These are phyloP conservation scores for Metschnikowia colocasiae DNA, from an alignment of 805 yeast species.

Conservation along the genomic window DNA sequence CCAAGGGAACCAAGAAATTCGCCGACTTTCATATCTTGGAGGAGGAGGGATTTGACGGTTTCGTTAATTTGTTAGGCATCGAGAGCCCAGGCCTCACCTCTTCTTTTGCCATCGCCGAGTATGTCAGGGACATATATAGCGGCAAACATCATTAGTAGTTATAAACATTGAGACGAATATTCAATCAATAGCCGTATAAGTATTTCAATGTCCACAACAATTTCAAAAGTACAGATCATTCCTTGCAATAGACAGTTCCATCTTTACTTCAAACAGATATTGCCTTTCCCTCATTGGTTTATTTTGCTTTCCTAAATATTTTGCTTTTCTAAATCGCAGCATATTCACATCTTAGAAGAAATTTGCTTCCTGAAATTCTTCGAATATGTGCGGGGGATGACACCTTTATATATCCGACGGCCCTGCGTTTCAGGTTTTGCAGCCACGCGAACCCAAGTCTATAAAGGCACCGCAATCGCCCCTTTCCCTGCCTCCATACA, in stretches of 20 bases:
- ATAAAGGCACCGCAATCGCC: neutral
- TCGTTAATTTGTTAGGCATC: conserved; percentile 74
- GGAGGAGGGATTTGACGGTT: conserved; percentile 64
- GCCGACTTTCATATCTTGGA: conserved; percentile 72
- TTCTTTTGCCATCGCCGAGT: conserved; percentile 75
- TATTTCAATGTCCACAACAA: too few species aligned
- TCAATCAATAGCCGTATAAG: too few species aligned
- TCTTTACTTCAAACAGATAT: too few species aligned
- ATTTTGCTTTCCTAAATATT: too few species aligned
- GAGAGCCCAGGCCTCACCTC: conserved; percentile 91
- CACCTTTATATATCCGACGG: neutral
- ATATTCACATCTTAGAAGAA: too few species aligned
- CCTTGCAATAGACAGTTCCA: too few species aligned
- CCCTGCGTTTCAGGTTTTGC: neutral
- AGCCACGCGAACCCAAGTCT: conserved; percentile 1
- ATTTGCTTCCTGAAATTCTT: too few species aligned
- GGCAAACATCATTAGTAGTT: neutral
- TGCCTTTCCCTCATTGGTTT: too few species aligned
- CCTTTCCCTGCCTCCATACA: neutral
- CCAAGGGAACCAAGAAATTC: conserved; percentile 43
- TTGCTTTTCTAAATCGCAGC: too few species aligned
- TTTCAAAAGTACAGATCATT: too few species aligned
- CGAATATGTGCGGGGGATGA: neutral
- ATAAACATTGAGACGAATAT: too few species aligned
- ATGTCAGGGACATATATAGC: conserved; percentile 43